Evolutionary conservation across 75 land plant species (phyloP).

Genomic region (Selaginella tamariscina): DNA sequence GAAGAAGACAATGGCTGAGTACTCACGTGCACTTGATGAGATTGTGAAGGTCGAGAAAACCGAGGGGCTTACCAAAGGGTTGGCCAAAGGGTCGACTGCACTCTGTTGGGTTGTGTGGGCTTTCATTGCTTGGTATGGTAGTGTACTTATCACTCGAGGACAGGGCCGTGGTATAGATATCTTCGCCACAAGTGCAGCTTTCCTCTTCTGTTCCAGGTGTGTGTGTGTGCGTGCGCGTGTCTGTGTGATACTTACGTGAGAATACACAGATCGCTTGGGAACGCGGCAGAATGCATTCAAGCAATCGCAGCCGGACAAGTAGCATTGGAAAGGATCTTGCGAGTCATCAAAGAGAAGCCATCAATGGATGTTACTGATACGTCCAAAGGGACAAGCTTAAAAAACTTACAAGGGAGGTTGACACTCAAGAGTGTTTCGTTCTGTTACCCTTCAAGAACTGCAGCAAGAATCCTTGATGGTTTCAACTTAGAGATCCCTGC

Average conservation of each 20-base stretch:
- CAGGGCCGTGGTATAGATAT: background rate
- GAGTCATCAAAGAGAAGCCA: no score
- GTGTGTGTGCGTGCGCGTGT: no score
- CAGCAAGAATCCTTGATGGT: constrained; percentile 12
- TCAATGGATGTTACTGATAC: background rate
- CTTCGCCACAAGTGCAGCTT: background rate
- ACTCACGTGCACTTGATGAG: background rate
- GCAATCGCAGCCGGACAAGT: no score
- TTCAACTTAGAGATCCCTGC: constrained; percentile 23
- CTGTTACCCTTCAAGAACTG: constrained; percentile 26
- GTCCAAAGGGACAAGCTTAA: constrained; percentile 12
- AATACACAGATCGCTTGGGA: no score
- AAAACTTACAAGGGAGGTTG: constrained; percentile 17
- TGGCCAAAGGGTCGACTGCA: background rate
- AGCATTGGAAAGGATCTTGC: no score
- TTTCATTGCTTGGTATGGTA: background rate
- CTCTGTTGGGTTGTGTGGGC: background rate
- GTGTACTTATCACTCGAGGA: background rate
- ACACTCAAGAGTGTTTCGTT: constrained; percentile 21
- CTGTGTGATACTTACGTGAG: no score
- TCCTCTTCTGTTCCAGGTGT: background rate
- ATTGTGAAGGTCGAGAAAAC: background rate
- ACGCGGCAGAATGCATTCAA: no score
- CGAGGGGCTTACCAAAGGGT: background rate
- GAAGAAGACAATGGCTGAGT: background rate